A percentile compares a stretch with the other conserved stretches of the same genome.
phyloP scores from a whole-genome alignment of 129 eudicot genomes.

The Centaurea solstitialis region DNA sequence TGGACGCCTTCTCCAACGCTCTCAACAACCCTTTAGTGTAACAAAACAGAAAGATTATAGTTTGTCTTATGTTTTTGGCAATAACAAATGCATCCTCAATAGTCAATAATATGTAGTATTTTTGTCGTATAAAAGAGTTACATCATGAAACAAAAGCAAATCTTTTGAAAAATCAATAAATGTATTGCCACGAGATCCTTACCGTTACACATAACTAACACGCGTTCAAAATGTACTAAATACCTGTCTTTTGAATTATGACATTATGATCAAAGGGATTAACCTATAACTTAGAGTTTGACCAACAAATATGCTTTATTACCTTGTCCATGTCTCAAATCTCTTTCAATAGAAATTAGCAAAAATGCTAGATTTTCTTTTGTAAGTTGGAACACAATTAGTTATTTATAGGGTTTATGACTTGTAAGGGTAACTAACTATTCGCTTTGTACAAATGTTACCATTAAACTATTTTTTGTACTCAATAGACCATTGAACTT shows the following conservation, averaged over 20 bases:
- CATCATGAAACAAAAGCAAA: background rate
- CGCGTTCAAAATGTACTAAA: background rate
- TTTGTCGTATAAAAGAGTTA: background rate
- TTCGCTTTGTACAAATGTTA: no score
- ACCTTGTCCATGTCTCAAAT: background rate
- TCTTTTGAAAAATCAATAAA: background rate
- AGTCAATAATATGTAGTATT: background rate
- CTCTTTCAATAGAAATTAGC: background rate
- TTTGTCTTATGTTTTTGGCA: background rate
- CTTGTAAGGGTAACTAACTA: no score
- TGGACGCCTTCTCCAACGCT: slow-evolving; percentile 77
- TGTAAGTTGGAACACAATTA: background rate
- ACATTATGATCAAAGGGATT: background rate
- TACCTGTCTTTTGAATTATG: background rate
- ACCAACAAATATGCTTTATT: background rate
- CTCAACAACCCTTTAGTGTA: slow-evolving; percentile 67
- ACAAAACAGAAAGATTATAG: slow-evolving; percentile 18
- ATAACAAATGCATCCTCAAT: background rate
- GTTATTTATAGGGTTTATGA: no score
- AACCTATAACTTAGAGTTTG: background rate
- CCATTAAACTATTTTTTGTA: no score
- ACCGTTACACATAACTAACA: background rate
- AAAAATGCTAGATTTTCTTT: background rate
- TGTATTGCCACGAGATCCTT: background rate
- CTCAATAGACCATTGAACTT: no score